phyloP scores from a whole-genome alignment of 192 early-diverging fungal species.

The Backusella tarrabulga region DNA sequence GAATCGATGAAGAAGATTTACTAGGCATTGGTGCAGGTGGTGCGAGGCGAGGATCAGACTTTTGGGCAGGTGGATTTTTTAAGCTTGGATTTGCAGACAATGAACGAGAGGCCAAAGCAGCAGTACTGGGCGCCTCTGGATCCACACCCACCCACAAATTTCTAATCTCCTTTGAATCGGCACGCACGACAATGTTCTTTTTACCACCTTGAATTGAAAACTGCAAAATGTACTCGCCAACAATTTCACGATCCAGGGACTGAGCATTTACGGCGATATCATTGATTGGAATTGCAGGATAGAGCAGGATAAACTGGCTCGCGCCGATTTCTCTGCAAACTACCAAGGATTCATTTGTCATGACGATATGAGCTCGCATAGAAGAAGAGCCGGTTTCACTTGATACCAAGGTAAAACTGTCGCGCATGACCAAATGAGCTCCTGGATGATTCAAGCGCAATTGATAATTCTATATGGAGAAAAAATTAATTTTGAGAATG shows the following conservation, averaged over 20 bases:
- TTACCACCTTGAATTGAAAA: slow-evolving; percentile 2
- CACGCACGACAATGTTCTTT: slow-evolving; percentile 7
- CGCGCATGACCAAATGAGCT: slow-evolving; percentile 13
- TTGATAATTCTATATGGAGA: slow-evolving; percentile 18
- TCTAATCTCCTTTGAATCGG: slow-evolving; percentile 9
- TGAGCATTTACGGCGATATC: slow-evolving; percentile 35
- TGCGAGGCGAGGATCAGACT: not conserved
- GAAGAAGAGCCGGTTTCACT: slow-evolving; percentile 8
- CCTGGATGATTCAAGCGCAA: slow-evolving; percentile 18
- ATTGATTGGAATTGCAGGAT: slow-evolving; percentile 44
- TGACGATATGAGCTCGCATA: slow-evolving; percentile 35
- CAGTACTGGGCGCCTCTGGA: not conserved
- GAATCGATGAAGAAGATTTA: not conserved
- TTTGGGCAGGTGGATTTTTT: not conserved
- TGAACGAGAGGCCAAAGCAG: not conserved
- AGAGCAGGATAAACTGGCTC: slow-evolving; percentile 39
- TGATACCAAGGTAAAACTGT: slow-evolving; percentile 25
- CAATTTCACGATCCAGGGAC: slow-evolving; percentile 13
- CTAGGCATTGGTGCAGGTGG: not conserved
- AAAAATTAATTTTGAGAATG: not conserved
- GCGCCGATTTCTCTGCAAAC: slow-evolving; percentile 24
- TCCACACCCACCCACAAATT: slow-evolving; percentile 18
- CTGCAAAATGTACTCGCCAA: slow-evolving; percentile 17
- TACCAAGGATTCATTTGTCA: slow-evolving; percentile 37
- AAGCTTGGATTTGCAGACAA: not conserved